Conservation (phyloP, 768 basidiomycete species). For the Fibroporia radiculosa region DNA sequence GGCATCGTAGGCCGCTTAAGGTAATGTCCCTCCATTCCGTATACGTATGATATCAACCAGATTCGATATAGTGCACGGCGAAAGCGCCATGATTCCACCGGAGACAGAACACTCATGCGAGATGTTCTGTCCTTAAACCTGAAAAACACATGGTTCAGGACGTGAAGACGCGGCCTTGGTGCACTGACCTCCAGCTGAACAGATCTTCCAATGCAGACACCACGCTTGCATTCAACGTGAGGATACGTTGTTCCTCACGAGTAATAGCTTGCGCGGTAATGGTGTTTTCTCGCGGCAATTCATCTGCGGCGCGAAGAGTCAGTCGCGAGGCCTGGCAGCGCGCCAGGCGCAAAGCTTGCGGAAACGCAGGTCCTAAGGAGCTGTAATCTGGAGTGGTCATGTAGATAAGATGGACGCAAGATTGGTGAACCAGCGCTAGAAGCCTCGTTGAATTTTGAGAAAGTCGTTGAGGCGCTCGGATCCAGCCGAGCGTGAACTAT, state of each 20-base stretch:
- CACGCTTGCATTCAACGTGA: neutral
- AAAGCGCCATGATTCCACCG: neutral
- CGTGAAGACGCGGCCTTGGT: neutral
- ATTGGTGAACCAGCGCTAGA: too few relatives aligned
- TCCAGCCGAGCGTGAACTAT: too few relatives aligned
- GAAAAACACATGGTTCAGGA: neutral
- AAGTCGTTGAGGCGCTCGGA: too few relatives aligned
- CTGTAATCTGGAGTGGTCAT: too few relatives aligned
- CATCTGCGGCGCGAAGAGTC: neutral
- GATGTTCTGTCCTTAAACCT: slow-evolving; percentile 1
- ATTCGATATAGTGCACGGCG: neutral
- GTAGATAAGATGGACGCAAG: too few relatives aligned
- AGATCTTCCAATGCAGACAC: neutral
- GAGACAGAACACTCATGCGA: neutral
- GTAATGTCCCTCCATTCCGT: neutral
- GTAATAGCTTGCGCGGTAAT: neutral
- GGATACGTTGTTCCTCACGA: neutral
- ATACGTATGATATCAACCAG: neutral
- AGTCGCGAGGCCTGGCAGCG: neutral
- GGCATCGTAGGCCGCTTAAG: neutral
- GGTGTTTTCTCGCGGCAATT: neutral
- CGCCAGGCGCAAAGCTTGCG: neutral
- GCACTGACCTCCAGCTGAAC: slow-evolving; percentile 1
- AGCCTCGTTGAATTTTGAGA: too few relatives aligned
- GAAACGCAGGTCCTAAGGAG: neutral